These are phyloP conservation scores for Pichia sp. DNA, from an alignment of 1,139 yeast species.

Conservation along the genomic window DNA sequence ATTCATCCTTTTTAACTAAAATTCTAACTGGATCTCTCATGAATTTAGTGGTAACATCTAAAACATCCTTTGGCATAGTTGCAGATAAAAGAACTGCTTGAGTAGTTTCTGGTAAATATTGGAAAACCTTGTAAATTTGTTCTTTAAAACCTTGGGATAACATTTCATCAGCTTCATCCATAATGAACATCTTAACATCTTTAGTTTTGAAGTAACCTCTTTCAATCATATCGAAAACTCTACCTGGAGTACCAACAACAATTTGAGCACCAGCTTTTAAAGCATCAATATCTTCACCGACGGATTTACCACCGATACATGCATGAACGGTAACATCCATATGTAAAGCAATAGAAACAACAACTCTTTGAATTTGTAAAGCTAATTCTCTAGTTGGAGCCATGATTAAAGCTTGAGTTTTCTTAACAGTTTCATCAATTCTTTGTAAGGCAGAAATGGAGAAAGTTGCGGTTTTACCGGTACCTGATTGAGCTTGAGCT, in stretches of 20 bases:
- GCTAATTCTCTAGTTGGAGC: constrained; percentile 99
- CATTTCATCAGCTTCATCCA: constrained; percentile 99
- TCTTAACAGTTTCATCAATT: constrained; percentile 69
- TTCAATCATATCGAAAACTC: constrained; percentile 96
- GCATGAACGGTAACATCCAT: constrained; percentile 94
- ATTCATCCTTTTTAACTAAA: constrained; percentile 95
- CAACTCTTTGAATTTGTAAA: constrained; percentile 94
- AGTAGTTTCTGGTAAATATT: constrained; percentile 86
- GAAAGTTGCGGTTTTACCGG: constrained; percentile 99
- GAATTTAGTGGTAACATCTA: constrained; percentile 94
- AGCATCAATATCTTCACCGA: constrained; percentile 86
- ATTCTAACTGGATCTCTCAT: constrained; percentile 97
- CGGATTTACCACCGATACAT: constrained; percentile 96
- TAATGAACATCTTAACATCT: constrained; percentile 90
- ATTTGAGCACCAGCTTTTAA: constrained; percentile 91
- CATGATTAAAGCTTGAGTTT: constrained; percentile 90
- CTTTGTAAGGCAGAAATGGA: constrained; percentile 94
- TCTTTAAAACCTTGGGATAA: constrained; percentile 94
- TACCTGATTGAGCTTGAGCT: constrained; percentile 99
- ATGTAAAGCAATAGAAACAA: constrained; percentile 88
- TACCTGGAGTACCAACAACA: constrained; percentile 99
- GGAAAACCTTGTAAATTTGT: constrained; percentile 95
- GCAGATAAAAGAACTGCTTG: constrained; percentile 97
- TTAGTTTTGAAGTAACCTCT: constrained; percentile 88
- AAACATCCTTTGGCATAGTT: constrained; percentile 95